phyloP scores from a whole-genome alignment of 1,139 yeast species.

The Taphrina communis region DNA sequence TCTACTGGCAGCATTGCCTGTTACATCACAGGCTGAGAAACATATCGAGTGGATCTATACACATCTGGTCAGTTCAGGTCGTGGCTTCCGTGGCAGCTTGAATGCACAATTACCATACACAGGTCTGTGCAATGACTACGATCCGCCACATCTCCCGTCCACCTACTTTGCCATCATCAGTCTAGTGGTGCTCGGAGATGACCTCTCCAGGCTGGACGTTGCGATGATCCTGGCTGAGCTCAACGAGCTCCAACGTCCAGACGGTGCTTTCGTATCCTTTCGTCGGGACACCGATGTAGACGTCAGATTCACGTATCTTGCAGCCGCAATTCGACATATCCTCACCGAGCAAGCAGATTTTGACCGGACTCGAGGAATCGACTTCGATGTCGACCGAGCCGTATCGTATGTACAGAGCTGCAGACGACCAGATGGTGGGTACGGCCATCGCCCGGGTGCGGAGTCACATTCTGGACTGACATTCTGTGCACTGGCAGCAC shows the following conservation, averaged over 20 bases:
- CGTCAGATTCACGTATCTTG: slow-evolving; percentile 75
- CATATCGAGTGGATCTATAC: slow-evolving; percentile 59
- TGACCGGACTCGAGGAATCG: slow-evolving; percentile 47
- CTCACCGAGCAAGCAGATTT: slow-evolving; percentile 49
- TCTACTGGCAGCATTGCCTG: slow-evolving; percentile 56
- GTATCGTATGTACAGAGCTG: slow-evolving; percentile 56
- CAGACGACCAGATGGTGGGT: slow-evolving; percentile 70
- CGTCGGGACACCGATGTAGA: slow-evolving; percentile 69
- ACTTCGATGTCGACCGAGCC: slow-evolving; percentile 57
- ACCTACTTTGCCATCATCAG: slow-evolving; percentile 68
- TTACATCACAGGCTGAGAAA: slow-evolving; percentile 45
- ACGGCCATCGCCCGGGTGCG: slow-evolving; percentile 57
- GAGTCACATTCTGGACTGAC: slow-evolving; percentile 91
- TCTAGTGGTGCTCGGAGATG: slow-evolving; percentile 45
- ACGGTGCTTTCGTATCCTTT: slow-evolving; percentile 46
- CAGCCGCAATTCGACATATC: slow-evolving; percentile 65
- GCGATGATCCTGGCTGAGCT: slow-evolving; percentile 56
- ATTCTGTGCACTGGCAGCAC: slow-evolving; percentile 78
- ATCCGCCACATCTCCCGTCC: slow-evolving; percentile 68
- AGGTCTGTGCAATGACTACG: slow-evolving; percentile 51
- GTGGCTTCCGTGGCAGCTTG: slow-evolving; percentile 61
- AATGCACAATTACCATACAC: slow-evolving; percentile 40
- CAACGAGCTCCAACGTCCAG: slow-evolving; percentile 52
- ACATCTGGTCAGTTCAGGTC: slow-evolving; percentile 56
- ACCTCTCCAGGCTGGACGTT: slow-evolving; percentile 46